Percentiles rank a stretch among this genome's conserved stretches.
These are phyloP conservation scores for Talaromyces funiculosus DNA, from an alignment of 2,329 filamentous ascomycete species.

Conservation along the genomic window DNA sequence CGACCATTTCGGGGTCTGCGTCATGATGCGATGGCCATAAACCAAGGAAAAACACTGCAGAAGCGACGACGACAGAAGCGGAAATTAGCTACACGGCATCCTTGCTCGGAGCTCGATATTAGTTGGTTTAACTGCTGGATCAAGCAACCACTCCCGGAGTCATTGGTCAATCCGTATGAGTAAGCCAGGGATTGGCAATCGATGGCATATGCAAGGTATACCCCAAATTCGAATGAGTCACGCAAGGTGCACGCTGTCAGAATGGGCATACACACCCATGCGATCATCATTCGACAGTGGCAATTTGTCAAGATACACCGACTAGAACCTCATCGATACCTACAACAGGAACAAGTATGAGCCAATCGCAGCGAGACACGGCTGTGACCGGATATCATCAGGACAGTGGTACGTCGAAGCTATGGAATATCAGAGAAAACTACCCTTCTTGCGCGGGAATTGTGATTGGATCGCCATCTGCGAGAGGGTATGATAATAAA, in stretches of 20 bases:
- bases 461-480: neutral
- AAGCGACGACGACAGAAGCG: neutral
- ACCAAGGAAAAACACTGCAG: neutral
- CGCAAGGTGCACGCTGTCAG: neutral
- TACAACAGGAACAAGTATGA: neutral
- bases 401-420: neutral
- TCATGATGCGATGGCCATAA: neutral
- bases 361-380: neutral
- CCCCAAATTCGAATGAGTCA: neutral
- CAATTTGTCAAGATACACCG: neutral
- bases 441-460: neutral
- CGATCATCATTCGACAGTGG: neutral
- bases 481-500: neutral
- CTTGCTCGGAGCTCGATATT: neutral
- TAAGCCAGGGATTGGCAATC: too few species aligned
- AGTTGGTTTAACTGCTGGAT: too few species aligned
- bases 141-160: too few species aligned
- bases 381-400: neutral
- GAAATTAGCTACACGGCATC: neutral
- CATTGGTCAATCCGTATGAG: too few species aligned
- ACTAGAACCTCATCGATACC: neutral
- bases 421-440: neutral
- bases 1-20: neutral
- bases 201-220: slow-evolving; percentile 3
- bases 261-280: neutral